phyloP scores from a whole-genome alignment of 2,329 filamentous ascomycete species.

The Dothideomycetes sp. region DNA sequence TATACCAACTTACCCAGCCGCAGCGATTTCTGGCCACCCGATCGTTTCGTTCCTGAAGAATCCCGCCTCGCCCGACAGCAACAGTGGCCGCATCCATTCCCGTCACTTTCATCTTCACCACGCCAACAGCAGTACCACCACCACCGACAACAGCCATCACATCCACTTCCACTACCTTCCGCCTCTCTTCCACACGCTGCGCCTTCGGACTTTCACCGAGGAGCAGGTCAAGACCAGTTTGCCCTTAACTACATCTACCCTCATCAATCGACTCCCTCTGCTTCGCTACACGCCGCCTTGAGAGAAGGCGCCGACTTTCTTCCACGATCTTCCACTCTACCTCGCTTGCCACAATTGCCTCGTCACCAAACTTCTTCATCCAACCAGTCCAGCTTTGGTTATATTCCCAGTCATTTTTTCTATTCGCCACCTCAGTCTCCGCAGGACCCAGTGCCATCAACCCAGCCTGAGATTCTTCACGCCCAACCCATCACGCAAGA shows the following conservation, averaged over 20 bases:
- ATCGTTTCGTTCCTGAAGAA: background rate
- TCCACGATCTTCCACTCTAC: constrained; percentile 7
- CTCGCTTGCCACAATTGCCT: constrained; percentile 2
- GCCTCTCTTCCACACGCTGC: background rate
- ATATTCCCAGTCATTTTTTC: constrained; percentile 13
- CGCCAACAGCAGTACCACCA: background rate
- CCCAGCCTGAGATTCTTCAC: background rate
- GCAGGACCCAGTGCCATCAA: background rate
- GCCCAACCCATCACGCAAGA: background rate
- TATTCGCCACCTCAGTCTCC: constrained; percentile 8
- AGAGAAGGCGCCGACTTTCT: constrained; percentile 10
- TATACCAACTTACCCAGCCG: constrained; percentile 1
- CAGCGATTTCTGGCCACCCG: background rate
- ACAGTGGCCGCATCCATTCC: background rate
- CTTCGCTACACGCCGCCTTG: constrained; percentile 7
- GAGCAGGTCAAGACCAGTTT: too few species aligned
- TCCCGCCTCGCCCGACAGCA: too few species aligned
- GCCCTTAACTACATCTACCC: too few species aligned
- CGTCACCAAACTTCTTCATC: background rate
- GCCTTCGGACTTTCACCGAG: too few species aligned
- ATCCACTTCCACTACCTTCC: background rate
- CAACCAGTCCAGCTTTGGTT: constrained; percentile 2
- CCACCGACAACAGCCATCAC: constrained; percentile 1
- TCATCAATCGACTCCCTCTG: constrained; percentile 8
- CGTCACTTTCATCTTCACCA: background rate